Conservation (phyloP, 345 rosid species). For the Eucalyptus sp. region DNA sequence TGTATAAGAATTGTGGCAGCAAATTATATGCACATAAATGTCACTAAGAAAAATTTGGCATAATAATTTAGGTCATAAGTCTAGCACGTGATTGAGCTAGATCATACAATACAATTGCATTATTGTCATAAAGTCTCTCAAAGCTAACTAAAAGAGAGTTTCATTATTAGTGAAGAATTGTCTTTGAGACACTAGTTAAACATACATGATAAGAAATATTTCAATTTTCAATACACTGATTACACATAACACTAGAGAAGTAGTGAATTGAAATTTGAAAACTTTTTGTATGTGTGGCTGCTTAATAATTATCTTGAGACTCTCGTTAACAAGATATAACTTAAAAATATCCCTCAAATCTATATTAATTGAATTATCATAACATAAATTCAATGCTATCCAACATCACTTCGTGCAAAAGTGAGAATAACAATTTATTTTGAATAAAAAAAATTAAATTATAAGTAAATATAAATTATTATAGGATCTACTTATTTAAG, state of each 20-base stretch:
- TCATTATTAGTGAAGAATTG: background rate
- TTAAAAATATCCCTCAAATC: background rate
- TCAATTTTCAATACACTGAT: background rate
- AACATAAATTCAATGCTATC: background rate
- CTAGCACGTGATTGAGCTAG: background rate
- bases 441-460: too few relatives aligned
- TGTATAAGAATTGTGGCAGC: background rate
- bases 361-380: background rate
- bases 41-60: background rate
- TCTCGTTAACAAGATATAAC: background rate
- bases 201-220: background rate
- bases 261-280: background rate
- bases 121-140: background rate
- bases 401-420: background rate
- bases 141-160: background rate
- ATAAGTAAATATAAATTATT: too few relatives aligned
- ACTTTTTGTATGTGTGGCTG: background rate
- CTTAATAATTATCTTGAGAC: too few relatives aligned
- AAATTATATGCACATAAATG: background rate
- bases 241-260: background rate
- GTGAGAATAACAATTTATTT: too few relatives aligned
- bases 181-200: background rate
- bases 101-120: background rate
- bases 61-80: background rate
- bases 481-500: fast-evolving